Conservation (phyloP, 2,329 filamentous ascomycete species). For the Colletotrichum cereale region DNA sequence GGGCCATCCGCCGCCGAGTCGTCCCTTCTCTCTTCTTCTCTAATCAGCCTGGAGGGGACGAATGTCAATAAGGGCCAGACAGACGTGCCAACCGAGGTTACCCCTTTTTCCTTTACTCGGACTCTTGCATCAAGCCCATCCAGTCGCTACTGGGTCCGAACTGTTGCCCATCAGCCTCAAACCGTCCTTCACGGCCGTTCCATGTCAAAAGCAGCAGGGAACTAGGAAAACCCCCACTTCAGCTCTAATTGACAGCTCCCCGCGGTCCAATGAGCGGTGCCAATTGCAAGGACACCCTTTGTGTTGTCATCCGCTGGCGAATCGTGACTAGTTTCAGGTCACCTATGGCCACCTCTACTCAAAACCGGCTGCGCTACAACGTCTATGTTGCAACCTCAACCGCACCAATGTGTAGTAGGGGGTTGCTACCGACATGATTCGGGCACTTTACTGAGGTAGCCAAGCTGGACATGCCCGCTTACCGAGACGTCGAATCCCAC, state of each 20-base stretch:
- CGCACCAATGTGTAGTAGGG: constrained; percentile 11
- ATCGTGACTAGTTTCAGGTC: constrained; percentile 35
- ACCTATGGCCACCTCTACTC: constrained; percentile 27
- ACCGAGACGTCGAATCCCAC: constrained; percentile 28
- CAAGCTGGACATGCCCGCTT: constrained; percentile 28
- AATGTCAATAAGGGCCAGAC: background rate
- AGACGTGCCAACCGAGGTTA: background rate
- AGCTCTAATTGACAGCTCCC: constrained; percentile 19
- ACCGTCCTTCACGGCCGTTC: background rate
- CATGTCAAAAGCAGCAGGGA: background rate
- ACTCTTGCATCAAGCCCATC: background rate
- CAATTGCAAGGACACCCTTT: constrained; percentile 23
- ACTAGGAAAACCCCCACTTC: constrained; percentile 8
- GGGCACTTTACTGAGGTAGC: constrained; percentile 14
- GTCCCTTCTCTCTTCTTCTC: constrained; percentile 13
- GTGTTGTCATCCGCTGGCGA: constrained; percentile 23
- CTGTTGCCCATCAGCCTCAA: constrained; percentile 11
- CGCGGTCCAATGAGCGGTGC: constrained; percentile 26
- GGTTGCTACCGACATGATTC: constrained; percentile 7
- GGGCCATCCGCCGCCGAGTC: background rate
- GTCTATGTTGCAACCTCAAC: constrained; percentile 18
- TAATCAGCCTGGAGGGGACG: background rate
- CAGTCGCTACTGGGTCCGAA: constrained; percentile 22
- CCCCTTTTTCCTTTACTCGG: too few species aligned
- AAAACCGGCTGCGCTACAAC: constrained; percentile 18